phyloP scores from a whole-genome alignment of 192 early-diverging fungal genomes.

The Coemansia javaensis region DNA sequence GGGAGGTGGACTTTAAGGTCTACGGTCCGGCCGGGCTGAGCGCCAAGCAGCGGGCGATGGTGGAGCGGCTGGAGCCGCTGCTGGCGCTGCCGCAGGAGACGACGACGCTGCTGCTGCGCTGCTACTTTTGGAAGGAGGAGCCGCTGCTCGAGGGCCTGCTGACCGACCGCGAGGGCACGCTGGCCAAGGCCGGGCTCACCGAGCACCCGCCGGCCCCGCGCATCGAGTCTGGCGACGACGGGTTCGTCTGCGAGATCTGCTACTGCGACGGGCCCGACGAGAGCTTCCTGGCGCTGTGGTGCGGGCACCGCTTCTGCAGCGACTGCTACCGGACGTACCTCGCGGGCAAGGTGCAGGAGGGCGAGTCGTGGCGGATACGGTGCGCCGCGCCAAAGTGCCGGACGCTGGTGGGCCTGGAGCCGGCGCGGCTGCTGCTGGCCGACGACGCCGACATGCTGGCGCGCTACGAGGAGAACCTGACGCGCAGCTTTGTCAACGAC shows the following conservation, averaged over 20 bases:
- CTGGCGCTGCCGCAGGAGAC: slow-evolving; percentile 31
- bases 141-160: slow-evolving; percentile 41
- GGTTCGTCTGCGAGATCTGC: slow-evolving; percentile 89
- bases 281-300: slow-evolving; percentile 65
- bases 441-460: slow-evolving; percentile 35
- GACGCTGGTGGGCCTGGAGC: slow-evolving; percentile 76
- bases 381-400: slow-evolving; percentile 76
- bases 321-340: slow-evolving; percentile 86
- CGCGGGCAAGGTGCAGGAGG: slow-evolving; percentile 77
- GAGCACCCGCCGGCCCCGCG: slow-evolving; percentile 7
- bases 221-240: slow-evolving; percentile 20
- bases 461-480: slow-evolving; percentile 62
- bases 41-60: slow-evolving; percentile 27
- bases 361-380: slow-evolving; percentile 81
- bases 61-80: slow-evolving; percentile 28
- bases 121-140: slow-evolving; percentile 45
- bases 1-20: slow-evolving; percentile 45
- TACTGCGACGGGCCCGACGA: slow-evolving; percentile 53
- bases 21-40: slow-evolving; percentile 18
- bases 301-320: slow-evolving; percentile 84
- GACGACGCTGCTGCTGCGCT: slow-evolving; percentile 37
- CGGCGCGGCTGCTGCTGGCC: slow-evolving; percentile 66
- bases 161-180: slow-evolving; percentile 24
- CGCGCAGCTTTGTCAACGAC: slow-evolving; percentile 92
- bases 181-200: slow-evolving; percentile 26